Conservation (phyloP, 2,329 filamentous ascomycete species). For the Monosporascus sp. region DNA sequence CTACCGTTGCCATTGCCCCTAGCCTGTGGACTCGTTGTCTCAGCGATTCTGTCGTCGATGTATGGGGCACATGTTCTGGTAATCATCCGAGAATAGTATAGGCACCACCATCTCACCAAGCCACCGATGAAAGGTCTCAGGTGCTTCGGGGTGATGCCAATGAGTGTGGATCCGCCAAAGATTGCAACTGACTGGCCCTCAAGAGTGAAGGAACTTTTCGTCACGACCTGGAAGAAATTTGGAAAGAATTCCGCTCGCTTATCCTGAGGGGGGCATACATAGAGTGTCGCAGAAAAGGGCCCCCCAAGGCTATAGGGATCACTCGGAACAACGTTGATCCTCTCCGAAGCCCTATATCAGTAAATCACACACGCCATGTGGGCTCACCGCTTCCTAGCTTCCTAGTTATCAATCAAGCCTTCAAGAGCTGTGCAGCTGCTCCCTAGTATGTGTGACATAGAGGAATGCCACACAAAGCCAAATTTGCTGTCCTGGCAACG, state of each 20-base stretch:
- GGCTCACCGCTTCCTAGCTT: too few relatives aligned
- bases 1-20: neutral
- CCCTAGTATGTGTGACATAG: too few relatives aligned
- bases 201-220: neutral
- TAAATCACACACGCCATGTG: too few relatives aligned
- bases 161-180: constrained; percentile 1
- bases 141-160: constrained; percentile 1
- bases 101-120: constrained; percentile 1
- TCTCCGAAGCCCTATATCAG: too few relatives aligned
- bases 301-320: too few relatives aligned
- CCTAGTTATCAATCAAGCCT: too few relatives aligned
- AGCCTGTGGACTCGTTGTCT: neutral
- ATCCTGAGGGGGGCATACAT: neutral
- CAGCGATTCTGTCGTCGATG: neutral
- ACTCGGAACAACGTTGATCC: too few relatives aligned
- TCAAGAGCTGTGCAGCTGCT: too few relatives aligned
- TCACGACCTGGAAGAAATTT: constrained; percentile 1
- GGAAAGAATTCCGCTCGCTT: too few relatives aligned
- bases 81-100: neutral
- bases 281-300: too few relatives aligned
- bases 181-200: constrained; percentile 1
- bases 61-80: constrained; percentile 1
- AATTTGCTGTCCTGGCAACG: neutral
- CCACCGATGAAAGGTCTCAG: neutral
- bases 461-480: neutral